Evolutionary conservation across 768 basidiomycete species (phyloP).

Genomic region (Leccinum uliginosum): DNA sequence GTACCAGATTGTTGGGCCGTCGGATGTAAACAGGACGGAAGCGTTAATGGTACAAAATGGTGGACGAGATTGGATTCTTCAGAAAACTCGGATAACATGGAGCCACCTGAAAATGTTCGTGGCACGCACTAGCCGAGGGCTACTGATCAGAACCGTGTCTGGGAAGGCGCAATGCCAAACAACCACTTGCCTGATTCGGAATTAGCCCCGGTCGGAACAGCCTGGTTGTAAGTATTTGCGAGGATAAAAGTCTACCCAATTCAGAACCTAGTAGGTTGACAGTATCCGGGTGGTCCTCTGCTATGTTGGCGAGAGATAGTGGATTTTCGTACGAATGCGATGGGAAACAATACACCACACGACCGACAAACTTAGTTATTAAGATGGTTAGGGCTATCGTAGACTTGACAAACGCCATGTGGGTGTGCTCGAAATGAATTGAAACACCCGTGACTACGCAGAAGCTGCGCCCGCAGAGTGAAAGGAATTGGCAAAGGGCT

Average conservation of each 20-base stretch:
- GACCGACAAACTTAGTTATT: conserved; percentile 68
- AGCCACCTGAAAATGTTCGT: neutral
- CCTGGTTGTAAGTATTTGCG: conserved; percentile 75
- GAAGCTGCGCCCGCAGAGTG: conserved; percentile 36
- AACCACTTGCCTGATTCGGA: no score
- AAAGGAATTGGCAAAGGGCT: conserved; percentile 38
- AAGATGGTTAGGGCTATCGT: conserved; percentile 52
- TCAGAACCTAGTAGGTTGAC: conserved; percentile 79
- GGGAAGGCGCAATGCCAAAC: no score
- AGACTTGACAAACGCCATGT: conserved; percentile 54
- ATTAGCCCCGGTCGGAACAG: no score
- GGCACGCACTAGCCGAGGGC: conserved; percentile 5
- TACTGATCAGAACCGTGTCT: no score
- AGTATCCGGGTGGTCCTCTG: conserved; percentile 58
- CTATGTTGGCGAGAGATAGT: conserved; percentile 50
- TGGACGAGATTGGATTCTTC: neutral
- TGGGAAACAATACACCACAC: conserved; percentile 78
- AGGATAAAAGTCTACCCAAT: conserved; percentile 80
- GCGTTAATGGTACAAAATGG: conserved; percentile 26
- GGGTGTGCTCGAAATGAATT: conserved; percentile 55
- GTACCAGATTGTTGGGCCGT: conserved; percentile 2
- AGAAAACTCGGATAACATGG: neutral
- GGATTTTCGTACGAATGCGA: conserved; percentile 66
- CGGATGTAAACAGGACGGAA: conserved; percentile 15
- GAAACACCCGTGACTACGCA: conserved; percentile 17